Evolutionary conservation across 75 land plant species (phyloP), one percentile per base, ranked within the genome.

Genomic region (Adiantum capillusveneris): DNA sequence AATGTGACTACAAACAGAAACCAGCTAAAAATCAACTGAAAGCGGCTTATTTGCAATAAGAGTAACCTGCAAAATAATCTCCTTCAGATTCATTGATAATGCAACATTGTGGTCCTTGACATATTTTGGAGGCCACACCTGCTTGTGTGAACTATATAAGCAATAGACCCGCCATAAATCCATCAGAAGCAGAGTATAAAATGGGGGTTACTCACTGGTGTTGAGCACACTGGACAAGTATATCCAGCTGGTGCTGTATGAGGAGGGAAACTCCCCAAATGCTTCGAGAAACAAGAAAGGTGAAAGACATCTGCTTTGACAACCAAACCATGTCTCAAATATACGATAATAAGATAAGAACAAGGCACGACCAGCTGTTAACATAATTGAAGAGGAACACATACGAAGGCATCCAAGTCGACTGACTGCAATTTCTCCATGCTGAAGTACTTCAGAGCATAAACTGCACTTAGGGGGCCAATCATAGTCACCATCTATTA

Each of bases 241-340:
- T 85, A 93, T 66, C 98, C 98, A 43, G 98, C 85, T 29, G 98
- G 98, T 31, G 95, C 96, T 44, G 98, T 90, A 31, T 90, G 88
- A 31, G 79, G 79, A 41, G 96, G 88, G 61, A 76, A 89, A 63
- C 82, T 84, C 59, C 79, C 74, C 57, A 94, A 59, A 76, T 86
- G 91, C 41, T 87, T 78, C 39, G 74, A 71, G 68, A 94, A 69
- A 66, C 99, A 94, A 67, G 66, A 64, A 63, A 84, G 75, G 56
- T 94, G 99, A 17, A 84, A 73, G 26, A 81, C 70, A 80, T 94
- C 99, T 94, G 68, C 68, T 42, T 49, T 22, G 12, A 59, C 11
- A 53, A 27, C 39, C 57, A 57, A 29, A 9, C 11, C 7, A 25
- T 43, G 65, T 34, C 3, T 27, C 31, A 59, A 43, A 46, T 7